phyloP scores from a whole-genome alignment of 106 monocot genomes.

The Cymbidium sinense region DNA sequence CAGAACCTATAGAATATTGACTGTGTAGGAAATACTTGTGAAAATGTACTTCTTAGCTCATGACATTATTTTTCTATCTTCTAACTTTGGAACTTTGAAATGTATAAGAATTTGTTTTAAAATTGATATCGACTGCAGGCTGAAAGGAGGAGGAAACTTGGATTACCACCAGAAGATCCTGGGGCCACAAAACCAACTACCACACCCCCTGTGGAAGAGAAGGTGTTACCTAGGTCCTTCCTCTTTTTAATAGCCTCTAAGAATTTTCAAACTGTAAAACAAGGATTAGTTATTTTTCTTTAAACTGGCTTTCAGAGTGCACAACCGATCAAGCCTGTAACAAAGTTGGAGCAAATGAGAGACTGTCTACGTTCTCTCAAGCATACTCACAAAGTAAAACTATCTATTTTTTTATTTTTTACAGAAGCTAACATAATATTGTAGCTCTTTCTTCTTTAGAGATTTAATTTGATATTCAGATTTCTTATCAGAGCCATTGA shows the following conservation, averaged over 20 bases:
- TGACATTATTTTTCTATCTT: too few relatives aligned
- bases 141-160: slow-evolving; percentile 87
- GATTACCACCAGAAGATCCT: slow-evolving; percentile 84
- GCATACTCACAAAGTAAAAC: slow-evolving; percentile 63
- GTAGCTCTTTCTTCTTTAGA: too few relatives aligned
- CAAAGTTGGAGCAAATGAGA: slow-evolving; percentile 85
- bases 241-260: not conserved
- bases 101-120: not conserved
- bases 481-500: too few relatives aligned
- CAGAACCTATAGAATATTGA: too few relatives aligned
- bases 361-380: slow-evolving; percentile 87
- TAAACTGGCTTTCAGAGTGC: slow-evolving; percentile 33
- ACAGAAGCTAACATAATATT: not conserved
- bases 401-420: not conserved
- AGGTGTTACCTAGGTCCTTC: slow-evolving; percentile 24
- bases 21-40: too few relatives aligned
- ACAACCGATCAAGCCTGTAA: slow-evolving; percentile 76
- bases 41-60: too few relatives aligned
- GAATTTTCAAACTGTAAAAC: not conserved
- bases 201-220: slow-evolving; percentile 45
- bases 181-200: slow-evolving; percentile 38
- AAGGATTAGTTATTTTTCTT: not conserved
- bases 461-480: too few relatives aligned
- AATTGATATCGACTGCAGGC: slow-evolving; percentile 32
- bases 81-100: too few relatives aligned